A percentile compares a stretch with the other conserved stretches of the same genome.
Conservation (phyloP, 164 flowering plant species). For the Stephania japonica region DNA sequence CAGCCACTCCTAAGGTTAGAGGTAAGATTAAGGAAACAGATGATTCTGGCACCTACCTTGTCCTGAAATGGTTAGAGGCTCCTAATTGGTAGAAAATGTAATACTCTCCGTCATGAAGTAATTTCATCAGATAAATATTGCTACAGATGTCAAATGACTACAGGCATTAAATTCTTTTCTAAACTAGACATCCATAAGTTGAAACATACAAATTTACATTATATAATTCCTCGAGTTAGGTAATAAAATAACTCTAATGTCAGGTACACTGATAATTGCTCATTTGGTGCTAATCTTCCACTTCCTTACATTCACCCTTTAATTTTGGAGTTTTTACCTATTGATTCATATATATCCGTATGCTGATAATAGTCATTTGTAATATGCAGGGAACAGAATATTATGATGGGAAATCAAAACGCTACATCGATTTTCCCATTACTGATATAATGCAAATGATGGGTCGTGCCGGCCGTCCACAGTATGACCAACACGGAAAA, state of each 20-base stretch:
- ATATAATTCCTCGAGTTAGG: not conserved
- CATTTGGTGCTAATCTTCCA: no score
- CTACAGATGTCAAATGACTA: not conserved
- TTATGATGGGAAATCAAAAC: slow-evolving; percentile 83
- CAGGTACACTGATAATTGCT: no score
- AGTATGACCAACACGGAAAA: slow-evolving; percentile 96
- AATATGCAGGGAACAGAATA: slow-evolving; percentile 85
- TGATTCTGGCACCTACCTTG: no score
- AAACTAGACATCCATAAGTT: no score
- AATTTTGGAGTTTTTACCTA: not conserved
- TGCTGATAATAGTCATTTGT: slow-evolving; percentile 6
- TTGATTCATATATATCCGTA: not conserved
- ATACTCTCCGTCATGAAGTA: not conserved
- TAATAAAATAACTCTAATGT: no score
- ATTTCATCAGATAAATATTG: no score
- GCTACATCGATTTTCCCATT: slow-evolving; percentile 97
- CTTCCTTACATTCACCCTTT: no score
- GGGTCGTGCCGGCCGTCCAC: slow-evolving; percentile 99
- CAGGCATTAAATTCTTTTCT: not conserved
- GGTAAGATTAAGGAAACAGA: no score
- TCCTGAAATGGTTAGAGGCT: no score
- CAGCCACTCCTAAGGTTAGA: no score
- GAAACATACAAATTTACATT: not conserved
- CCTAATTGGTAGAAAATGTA: not conserved
- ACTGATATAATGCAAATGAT: slow-evolving; percentile 99